Conservation (phyloP, 139 green algal genomes). For the Chlamydomonas applanata region DNA sequence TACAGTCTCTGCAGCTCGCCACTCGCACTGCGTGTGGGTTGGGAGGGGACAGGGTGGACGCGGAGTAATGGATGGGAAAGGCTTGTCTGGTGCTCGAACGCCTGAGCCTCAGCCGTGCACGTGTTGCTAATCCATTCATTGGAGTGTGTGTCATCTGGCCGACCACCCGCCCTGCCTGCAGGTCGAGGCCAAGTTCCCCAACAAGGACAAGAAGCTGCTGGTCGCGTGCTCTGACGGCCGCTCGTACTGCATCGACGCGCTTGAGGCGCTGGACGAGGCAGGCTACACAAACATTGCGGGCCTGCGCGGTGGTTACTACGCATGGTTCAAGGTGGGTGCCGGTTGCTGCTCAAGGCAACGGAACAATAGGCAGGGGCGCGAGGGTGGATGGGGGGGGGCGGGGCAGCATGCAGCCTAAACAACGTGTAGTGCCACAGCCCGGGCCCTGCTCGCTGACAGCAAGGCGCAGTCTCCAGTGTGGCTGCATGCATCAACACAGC, state of each 20-base stretch:
- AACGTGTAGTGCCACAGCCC: no score
- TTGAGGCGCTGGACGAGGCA: conserved; percentile 75
- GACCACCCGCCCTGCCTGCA: not conserved
- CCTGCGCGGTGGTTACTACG: conserved; percentile 77
- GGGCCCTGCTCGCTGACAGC: no score
- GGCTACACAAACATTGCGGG: conserved; percentile 77
- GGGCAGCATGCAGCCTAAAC: no score
- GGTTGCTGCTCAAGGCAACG: not conserved
- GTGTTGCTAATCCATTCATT: not conserved
- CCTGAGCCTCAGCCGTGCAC: no score
- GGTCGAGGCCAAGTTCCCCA: conserved; percentile 71
- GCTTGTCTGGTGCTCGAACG: not conserved
- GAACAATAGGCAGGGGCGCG: no score
- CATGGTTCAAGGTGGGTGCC: conserved; percentile 58
- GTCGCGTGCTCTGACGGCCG: conserved; percentile 75
- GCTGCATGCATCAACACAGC: conserved; percentile 50
- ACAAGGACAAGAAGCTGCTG: conserved; percentile 72
- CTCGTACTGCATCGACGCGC: conserved; percentile 76
- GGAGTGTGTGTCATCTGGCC: not conserved
- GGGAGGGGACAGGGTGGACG: not conserved
- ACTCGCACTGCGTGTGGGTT: not conserved
- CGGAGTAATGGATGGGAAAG: not conserved
- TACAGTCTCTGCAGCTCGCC: no score
- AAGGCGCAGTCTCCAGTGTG: not conserved
- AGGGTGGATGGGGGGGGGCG: not conserved